phyloP scores from a whole-genome alignment of 441 rosid genomes.

The Aleurites moluccanus region DNA sequence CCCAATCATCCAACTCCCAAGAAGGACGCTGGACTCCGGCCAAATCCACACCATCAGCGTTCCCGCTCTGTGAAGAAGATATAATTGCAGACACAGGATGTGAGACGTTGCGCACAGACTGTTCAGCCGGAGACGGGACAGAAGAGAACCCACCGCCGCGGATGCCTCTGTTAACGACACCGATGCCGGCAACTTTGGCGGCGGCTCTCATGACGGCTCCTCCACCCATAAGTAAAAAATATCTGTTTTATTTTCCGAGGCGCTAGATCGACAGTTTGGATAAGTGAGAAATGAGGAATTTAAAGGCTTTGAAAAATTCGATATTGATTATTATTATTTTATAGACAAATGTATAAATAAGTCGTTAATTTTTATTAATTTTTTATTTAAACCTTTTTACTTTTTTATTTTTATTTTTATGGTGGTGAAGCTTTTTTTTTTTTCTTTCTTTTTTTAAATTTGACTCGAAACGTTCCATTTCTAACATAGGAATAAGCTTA shows the following conservation, averaged over 20 bases:
- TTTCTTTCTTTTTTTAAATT: too few species aligned
- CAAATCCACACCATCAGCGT: conserved; percentile 25
- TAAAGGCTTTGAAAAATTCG: too few species aligned
- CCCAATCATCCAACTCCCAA: too few species aligned
- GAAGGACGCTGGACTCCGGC: conserved; percentile 32
- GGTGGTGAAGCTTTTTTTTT: too few species aligned
- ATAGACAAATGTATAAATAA: too few species aligned
- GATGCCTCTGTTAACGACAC: conserved; percentile 39
- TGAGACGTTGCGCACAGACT: conserved; percentile 31
- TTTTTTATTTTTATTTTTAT: too few species aligned
- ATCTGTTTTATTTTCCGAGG: background rate
- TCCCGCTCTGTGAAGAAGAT: conserved; percentile 26
- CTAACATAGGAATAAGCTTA: too few species aligned
- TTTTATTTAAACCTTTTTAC: too few species aligned
- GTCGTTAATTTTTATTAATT: too few species aligned
- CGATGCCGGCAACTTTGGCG: conserved; percentile 59
- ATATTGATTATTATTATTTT: too few species aligned
- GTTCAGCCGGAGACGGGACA: conserved; percentile 37
- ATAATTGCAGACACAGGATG: conserved; percentile 33
- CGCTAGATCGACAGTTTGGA: background rate
- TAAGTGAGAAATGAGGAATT: too few species aligned
- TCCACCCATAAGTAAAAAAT: conserved; percentile 52
- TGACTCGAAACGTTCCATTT: too few species aligned
- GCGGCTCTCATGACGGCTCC: conserved; percentile 59
- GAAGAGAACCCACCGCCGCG: conserved; percentile 46